phyloP scores from a whole-genome alignment of 2,329 filamentous ascomycete species.

The Neoarthrinium moseri region DNA sequence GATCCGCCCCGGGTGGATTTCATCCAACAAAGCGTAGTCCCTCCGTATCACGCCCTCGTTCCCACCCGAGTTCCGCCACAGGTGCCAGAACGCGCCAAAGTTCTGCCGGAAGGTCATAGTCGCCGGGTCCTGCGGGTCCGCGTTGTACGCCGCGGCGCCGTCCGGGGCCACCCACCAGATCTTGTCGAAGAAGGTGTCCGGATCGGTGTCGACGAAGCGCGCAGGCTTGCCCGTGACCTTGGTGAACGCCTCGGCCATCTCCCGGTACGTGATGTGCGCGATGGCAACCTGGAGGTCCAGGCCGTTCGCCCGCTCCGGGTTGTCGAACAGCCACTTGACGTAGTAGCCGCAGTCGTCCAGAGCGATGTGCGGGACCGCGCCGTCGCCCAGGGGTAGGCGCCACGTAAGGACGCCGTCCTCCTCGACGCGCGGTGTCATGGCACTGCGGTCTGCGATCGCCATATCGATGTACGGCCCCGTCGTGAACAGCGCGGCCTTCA shows the following conservation, averaged over 20 bases:
- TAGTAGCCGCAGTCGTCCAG: constrained; percentile 47
- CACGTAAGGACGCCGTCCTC: constrained; percentile 20
- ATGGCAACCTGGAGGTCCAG: constrained; percentile 44
- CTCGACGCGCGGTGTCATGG: constrained; percentile 37
- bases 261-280: constrained; percentile 32
- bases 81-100: constrained; percentile 50
- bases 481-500: constrained; percentile 59
- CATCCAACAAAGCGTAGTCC: constrained; percentile 48
- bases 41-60: constrained; percentile 40
- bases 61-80: constrained; percentile 39
- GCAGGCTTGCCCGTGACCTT: constrained; percentile 41
- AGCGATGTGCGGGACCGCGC: constrained; percentile 37
- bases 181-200: constrained; percentile 33
- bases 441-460: constrained; percentile 32
- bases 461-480: constrained; percentile 54
- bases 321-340: constrained; percentile 47
- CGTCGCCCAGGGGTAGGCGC: constrained; percentile 33
- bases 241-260: constrained; percentile 39
- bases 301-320: constrained; percentile 39
- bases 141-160: constrained; percentile 34
- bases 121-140: constrained; percentile 25
- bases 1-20: constrained; percentile 49
- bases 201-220: constrained; percentile 32
- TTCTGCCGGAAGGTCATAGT: constrained; percentile 42
- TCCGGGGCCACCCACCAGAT: constrained; percentile 17